A percentile compares a stretch with the other conserved stretches of the same genome.
Conservation (phyloP, 169 alveolate genomes). For the Plasmodium fragile region DNA sequence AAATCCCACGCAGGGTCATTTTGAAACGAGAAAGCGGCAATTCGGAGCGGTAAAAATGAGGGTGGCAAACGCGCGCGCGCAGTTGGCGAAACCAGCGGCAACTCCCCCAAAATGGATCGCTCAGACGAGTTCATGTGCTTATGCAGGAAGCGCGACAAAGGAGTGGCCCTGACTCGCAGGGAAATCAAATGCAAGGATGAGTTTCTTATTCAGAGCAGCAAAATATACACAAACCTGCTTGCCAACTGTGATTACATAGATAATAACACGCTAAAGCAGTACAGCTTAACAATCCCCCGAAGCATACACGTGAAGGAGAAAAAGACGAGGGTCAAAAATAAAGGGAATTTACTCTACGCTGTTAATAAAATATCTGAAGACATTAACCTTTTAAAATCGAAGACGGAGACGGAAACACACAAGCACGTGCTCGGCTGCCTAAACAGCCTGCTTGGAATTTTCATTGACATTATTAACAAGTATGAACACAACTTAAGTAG, state of each 20-base stretch:
- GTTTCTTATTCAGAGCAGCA: conserved; percentile 41
- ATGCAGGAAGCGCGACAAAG: conserved; percentile 45
- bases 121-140: conserved; percentile 45
- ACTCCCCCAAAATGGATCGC: conserved; percentile 35
- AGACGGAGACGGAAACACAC: conserved; percentile 30
- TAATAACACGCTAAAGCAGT: conserved; percentile 27
- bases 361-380: conserved; percentile 43
- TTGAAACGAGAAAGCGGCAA: not conserved
- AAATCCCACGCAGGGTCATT: not conserved
- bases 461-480: conserved; percentile 55
- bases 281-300: conserved; percentile 15
- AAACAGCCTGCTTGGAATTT: conserved; percentile 31
- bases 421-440: conserved; percentile 19
- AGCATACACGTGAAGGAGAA: conserved; percentile 20
- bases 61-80: not conserved
- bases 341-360: conserved; percentile 45
- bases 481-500: conserved; percentile 63
- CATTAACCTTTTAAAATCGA: conserved; percentile 21
- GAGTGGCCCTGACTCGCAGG: not conserved
- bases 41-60: not conserved
- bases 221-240: conserved; percentile 38
- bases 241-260: conserved; percentile 60
- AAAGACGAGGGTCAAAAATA: conserved; percentile 29
- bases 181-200: conserved; percentile 22
- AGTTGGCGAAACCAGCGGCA: not conserved